Conservation (phyloP, 2,329 filamentous ascomycete species). For the Microcyclosporella mali region DNA sequence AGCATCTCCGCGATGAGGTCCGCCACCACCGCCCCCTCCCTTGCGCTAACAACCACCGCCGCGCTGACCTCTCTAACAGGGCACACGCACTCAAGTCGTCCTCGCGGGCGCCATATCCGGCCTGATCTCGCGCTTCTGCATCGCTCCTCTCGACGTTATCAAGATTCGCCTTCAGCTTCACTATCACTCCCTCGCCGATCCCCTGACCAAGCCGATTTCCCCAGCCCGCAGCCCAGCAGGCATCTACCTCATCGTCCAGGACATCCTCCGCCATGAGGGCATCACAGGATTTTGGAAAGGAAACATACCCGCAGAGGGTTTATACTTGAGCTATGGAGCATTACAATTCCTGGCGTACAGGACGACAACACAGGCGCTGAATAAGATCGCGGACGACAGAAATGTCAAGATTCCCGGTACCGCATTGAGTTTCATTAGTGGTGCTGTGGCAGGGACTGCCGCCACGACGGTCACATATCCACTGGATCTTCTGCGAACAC, state of each 20-base stretch:
- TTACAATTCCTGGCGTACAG: slow-evolving; percentile 88
- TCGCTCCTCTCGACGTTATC: slow-evolving; percentile 92
- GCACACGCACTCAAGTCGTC: slow-evolving; percentile 60
- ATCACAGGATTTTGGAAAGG: slow-evolving; percentile 90
- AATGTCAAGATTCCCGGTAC: slow-evolving; percentile 55
- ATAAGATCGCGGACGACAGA: slow-evolving; percentile 42
- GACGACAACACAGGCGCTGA: slow-evolving; percentile 61
- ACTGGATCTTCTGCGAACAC: slow-evolving; percentile 83
- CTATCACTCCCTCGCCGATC: slow-evolving; percentile 73
- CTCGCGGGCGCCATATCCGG: slow-evolving; percentile 67
- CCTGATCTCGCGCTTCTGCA: slow-evolving; percentile 84
- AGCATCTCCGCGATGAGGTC: slow-evolving; percentile 65
- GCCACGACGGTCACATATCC: slow-evolving; percentile 86
- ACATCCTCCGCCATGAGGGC: slow-evolving; percentile 76
- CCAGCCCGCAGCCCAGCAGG: slow-evolving; percentile 18
- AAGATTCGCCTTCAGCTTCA: slow-evolving; percentile 97
- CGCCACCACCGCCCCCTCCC: slow-evolving; percentile 6
- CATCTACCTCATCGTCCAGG: slow-evolving; percentile 36
- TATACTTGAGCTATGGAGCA: slow-evolving; percentile 88
- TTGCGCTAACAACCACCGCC: not conserved
- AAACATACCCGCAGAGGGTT: slow-evolving; percentile 87
- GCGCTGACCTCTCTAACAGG: slow-evolving; percentile 39
- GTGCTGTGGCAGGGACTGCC: slow-evolving; percentile 72
- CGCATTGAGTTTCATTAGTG: slow-evolving; percentile 75
- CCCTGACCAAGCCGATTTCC: slow-evolving; percentile 38